phyloP scores from a whole-genome alignment of 2,329 filamentous ascomycete species.

The Biscogniauxia sp. region DNA sequence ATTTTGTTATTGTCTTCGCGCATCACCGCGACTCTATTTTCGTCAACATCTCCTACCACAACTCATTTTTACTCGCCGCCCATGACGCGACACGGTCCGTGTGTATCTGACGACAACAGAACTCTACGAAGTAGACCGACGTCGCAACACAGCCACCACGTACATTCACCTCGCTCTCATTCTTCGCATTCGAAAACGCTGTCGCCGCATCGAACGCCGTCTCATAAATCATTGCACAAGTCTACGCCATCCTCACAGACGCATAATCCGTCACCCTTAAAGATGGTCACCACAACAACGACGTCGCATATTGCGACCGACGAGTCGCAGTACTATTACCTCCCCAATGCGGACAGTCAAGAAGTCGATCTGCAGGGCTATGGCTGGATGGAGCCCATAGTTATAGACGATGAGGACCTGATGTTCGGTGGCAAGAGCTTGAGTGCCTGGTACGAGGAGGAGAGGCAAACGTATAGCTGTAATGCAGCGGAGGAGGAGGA shows the following conservation, averaged over 20 bases:
- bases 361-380: conserved; percentile 24
- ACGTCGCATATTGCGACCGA: conserved; percentile 24
- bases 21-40: neutral
- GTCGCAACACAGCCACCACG: conserved; percentile 23
- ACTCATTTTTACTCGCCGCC: conserved; percentile 7
- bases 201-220: conserved; percentile 19
- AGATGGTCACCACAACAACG: conserved; percentile 33
- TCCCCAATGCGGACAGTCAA: conserved; percentile 23
- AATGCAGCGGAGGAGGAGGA: conserved; percentile 39
- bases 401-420: conserved; percentile 61
- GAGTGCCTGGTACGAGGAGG: conserved; percentile 60
- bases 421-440: conserved; percentile 60
- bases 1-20: neutral
- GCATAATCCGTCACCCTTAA: conserved; percentile 31
- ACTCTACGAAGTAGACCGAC: conserved; percentile 25
- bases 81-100: conserved; percentile 31
- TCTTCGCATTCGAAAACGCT: conserved; percentile 12
- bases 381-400: conserved; percentile 52
- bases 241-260: conserved; percentile 18
- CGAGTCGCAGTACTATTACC: conserved; percentile 31
- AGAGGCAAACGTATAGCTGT: conserved; percentile 44
- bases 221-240: conserved; percentile 14
- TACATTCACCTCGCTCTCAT: conserved; percentile 19
- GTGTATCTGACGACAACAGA: conserved; percentile 29
- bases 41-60: neutral